Conservation (phyloP, 1,139 yeast genomes). For the Suzukiozyma palmioleophila region DNA sequence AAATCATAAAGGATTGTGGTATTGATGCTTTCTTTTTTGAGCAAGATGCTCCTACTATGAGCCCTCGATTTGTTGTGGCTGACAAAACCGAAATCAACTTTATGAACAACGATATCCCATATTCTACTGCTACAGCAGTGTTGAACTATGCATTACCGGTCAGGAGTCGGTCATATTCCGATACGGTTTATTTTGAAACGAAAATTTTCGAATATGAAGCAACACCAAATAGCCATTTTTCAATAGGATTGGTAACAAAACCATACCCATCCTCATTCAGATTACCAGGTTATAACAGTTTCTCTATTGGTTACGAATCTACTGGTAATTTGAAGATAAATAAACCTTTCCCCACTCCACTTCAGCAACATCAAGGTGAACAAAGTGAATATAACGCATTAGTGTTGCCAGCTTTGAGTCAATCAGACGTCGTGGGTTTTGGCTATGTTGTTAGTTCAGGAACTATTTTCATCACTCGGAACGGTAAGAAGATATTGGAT, state of each 20-base stretch:
- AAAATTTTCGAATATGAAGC: conserved; percentile 50
- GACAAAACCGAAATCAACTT: conserved; percentile 63
- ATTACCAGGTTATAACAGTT: conserved; percentile 79
- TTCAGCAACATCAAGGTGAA: conserved; percentile 47
- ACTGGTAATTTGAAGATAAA: conserved; percentile 78
- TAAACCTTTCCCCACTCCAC: conserved; percentile 60
- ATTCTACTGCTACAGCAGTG: conserved; percentile 43
- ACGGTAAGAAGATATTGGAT: conserved; percentile 84
- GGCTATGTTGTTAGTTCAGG: conserved; percentile 83
- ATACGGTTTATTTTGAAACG: conserved; percentile 66
- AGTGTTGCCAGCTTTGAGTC: conserved; percentile 69
- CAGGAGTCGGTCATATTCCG: conserved; percentile 49
- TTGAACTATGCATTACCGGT: conserved; percentile 64
- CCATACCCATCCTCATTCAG: conserved; percentile 83
- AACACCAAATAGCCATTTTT: conserved; percentile 48
- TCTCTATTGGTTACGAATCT: conserved; percentile 84
- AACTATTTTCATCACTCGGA: conserved; percentile 81
- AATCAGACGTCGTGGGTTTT: conserved; percentile 90
- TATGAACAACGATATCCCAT: conserved; percentile 38
- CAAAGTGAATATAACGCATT: conserved; percentile 51
- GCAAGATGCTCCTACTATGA: conserved; percentile 26
- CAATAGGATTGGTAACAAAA: conserved; percentile 79
- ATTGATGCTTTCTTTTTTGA: conserved; percentile 40
- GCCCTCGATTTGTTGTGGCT: conserved; percentile 45
- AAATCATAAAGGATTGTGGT: conserved; percentile 35